phyloP scores from a whole-genome alignment of 148 eudicot genomes.

The Tetragonia tetragonoides region DNA sequence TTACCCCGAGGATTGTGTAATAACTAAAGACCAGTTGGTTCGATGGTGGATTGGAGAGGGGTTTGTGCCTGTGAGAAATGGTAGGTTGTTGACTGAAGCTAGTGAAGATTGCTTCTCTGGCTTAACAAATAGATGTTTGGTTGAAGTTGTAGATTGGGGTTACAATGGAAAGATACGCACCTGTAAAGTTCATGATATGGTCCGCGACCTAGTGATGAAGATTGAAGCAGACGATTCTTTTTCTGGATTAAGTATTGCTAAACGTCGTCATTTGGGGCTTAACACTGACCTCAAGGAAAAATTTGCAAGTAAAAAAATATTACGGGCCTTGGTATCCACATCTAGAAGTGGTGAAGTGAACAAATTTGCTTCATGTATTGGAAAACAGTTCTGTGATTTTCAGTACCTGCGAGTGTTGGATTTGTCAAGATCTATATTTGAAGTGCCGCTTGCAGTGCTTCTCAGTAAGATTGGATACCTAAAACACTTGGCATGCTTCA shows the following conservation, averaged over 20 bases:
- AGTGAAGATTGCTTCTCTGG: conserved; percentile 50
- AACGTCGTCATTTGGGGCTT: conserved; percentile 39
- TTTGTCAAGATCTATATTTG: conserved; percentile 45
- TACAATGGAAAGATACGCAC: conserved; percentile 44
- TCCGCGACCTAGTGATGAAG: conserved; percentile 46
- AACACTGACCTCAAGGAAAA: conserved; percentile 15
- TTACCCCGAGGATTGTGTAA: conserved; percentile 46
- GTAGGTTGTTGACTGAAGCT: conserved; percentile 44
- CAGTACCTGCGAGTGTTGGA: conserved; percentile 42
- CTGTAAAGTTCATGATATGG: conserved; percentile 57
- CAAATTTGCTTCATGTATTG: conserved; percentile 36
- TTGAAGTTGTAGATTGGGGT: conserved; percentile 46
- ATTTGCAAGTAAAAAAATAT: conserved; percentile 18
- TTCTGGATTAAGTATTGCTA: conserved; percentile 21
- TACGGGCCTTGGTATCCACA: conserved; percentile 45
- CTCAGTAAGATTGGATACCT: conserved; percentile 35
- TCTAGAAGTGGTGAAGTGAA: conserved; percentile 49
- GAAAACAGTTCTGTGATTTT: conserved; percentile 34
- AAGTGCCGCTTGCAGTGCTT: conserved; percentile 26
- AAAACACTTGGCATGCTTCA: conserved; percentile 39
- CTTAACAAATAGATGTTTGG: conserved; percentile 46
- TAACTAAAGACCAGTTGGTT: conserved; percentile 37
- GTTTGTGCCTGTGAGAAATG: conserved; percentile 35
- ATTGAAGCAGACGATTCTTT: conserved; percentile 44
- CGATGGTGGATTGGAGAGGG: conserved; percentile 51